Conservation (phyloP, 2,329 filamentous ascomycete genomes). For the Sphaerulina populicola region DNA sequence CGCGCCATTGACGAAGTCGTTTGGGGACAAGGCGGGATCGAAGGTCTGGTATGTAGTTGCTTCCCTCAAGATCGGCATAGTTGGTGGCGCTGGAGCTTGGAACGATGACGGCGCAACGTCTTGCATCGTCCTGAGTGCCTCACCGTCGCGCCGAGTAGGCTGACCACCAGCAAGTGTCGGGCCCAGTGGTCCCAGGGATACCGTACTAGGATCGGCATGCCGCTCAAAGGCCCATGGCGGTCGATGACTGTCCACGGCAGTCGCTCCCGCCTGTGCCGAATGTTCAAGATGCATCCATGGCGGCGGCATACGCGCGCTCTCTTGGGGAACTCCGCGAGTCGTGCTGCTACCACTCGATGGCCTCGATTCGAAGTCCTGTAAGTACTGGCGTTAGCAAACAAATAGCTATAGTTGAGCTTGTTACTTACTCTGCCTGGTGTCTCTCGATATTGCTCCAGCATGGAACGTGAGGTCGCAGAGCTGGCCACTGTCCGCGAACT, state of each 20-base stretch:
- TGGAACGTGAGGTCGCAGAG: not conserved
- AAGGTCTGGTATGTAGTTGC: not conserved
- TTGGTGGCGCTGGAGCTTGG: not conserved
- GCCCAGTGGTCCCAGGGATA: no score
- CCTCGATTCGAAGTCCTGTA: not conserved
- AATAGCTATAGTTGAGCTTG: not conserved
- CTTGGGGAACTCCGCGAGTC: not conserved
- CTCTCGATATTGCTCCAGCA: not conserved
- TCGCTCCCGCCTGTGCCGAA: no score
- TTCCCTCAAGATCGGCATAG: not conserved
- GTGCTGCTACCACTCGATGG: not conserved
- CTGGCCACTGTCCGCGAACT: not conserved
- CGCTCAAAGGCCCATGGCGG: not conserved
- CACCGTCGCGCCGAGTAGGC: no score
- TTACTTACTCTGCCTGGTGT: not conserved
- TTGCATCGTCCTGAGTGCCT: not conserved
- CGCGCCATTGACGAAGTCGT: conserved; percentile 18
- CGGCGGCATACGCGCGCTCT: not conserved
- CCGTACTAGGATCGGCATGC: not conserved
- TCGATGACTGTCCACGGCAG: not conserved
- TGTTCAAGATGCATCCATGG: not conserved
- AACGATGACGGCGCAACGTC: not conserved
- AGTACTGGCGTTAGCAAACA: not conserved
- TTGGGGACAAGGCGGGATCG: conserved; percentile 11
- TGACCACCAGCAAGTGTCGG: no score